phyloP scores from a whole-genome alignment of 2,329 filamentous ascomycete genomes.

The Dactylellina cionopaga region DNA sequence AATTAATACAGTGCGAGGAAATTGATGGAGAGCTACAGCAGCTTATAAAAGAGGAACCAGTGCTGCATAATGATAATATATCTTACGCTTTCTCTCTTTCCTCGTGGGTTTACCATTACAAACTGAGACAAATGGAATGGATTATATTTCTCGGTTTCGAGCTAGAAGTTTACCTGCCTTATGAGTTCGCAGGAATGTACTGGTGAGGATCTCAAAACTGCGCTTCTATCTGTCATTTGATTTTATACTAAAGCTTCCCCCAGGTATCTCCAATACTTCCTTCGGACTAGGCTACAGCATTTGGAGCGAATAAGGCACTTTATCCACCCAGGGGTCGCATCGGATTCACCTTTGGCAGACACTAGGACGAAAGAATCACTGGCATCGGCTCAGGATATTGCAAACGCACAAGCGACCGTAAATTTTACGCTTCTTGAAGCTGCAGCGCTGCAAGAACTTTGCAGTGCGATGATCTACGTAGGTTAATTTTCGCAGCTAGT shows the following conservation, averaged over 20 bases:
- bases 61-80: conserved; percentile 67
- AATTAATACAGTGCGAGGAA: conserved; percentile 68
- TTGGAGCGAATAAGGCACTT: conserved; percentile 75
- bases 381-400: conserved; percentile 55
- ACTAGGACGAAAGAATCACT: conserved; percentile 46
- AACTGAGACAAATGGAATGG: conserved; percentile 86
- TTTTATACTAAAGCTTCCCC: conserved; percentile 82
- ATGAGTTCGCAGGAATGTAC: conserved; percentile 89
- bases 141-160: conserved; percentile 94
- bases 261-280: conserved; percentile 82
- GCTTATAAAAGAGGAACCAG: conserved; percentile 70
- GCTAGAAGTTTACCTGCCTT: conserved; percentile 84
- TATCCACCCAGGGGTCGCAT: conserved; percentile 31
- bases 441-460: conserved; percentile 47
- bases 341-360: conserved; percentile 55
- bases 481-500: conserved; percentile 59
- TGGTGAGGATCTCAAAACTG: conserved; percentile 69
- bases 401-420: conserved; percentile 46
- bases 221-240: conserved; percentile 75
- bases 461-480: conserved; percentile 52
- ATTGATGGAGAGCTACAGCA: conserved; percentile 75
- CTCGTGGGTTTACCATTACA: conserved; percentile 90
- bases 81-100: conserved; percentile 78
- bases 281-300: conserved; percentile 74
- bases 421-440: conserved; percentile 52